phyloP scores from a whole-genome alignment of 345 rosid genomes.

The Mallotus nudiflorus region DNA sequence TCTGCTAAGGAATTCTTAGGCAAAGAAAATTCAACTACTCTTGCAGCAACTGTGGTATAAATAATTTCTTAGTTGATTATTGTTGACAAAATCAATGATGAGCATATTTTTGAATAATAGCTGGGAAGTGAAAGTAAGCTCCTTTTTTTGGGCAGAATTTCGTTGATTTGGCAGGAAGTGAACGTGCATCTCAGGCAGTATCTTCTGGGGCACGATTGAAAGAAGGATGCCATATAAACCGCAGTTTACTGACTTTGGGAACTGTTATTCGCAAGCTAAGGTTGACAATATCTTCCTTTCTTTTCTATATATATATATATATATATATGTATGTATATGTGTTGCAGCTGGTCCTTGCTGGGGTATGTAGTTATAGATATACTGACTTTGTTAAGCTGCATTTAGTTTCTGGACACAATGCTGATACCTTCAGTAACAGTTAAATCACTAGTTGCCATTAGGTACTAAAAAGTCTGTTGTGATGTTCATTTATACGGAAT shows the following conservation, averaged over 20 bases:
- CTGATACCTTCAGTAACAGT: background rate
- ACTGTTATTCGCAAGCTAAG: constrained; percentile 97
- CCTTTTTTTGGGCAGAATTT: constrained; percentile 62
- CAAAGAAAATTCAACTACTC: constrained; percentile 85
- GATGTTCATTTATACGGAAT: background rate
- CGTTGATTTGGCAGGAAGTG: constrained; percentile 96
- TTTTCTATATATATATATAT: constrained; percentile 2
- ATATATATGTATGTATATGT: no score
- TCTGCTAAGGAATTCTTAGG: constrained; percentile 94
- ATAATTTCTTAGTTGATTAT: background rate
- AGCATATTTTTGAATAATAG: background rate
- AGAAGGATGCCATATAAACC: constrained; percentile 97
- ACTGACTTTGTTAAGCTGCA: background rate
- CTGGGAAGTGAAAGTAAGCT: constrained; percentile 12
- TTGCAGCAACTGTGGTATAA: constrained; percentile 89
- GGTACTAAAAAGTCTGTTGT: background rate
- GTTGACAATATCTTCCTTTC: constrained; percentile 32
- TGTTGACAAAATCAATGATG: background rate
- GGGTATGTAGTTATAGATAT: background rate
- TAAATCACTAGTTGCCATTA: background rate
- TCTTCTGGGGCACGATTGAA: constrained; percentile 90
- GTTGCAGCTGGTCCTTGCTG: background rate
- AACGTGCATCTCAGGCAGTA: constrained; percentile 89
- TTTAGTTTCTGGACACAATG: background rate
- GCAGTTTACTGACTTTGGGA: constrained; percentile 90